Evolutionary conservation across 2,329 filamentous ascomycete species (phyloP).

Genomic region (Karstenula rhodostoma): DNA sequence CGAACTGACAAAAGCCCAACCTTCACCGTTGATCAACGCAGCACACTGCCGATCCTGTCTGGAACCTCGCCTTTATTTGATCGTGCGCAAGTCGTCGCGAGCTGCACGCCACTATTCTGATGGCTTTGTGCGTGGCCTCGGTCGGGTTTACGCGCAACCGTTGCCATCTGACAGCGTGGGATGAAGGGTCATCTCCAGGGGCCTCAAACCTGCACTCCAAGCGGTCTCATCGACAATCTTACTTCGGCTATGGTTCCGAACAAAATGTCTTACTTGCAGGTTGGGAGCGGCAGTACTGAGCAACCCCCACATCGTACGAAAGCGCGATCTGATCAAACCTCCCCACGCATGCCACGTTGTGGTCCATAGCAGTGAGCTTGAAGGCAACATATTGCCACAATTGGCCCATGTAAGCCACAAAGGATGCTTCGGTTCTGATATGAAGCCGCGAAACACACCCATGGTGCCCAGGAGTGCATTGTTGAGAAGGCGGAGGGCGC

Average conservation of each 20-base stretch:
- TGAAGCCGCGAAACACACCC: background rate
- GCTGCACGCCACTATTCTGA: constrained; percentile 3
- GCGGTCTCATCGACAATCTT: background rate
- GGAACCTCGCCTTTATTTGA: constrained; percentile 4
- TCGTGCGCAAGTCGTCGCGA: constrained; percentile 5
- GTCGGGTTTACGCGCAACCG: constrained; percentile 1
- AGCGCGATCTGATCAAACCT: background rate
- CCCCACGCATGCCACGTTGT: background rate
- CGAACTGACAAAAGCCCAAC: constrained; percentile 6
- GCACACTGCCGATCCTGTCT: constrained; percentile 13
- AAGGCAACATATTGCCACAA: background rate
- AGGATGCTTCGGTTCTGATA: background rate
- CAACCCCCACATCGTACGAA: background rate
- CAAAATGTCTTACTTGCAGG: background rate
- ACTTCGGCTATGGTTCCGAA: background rate
- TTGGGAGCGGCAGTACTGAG: background rate
- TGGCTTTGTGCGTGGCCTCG: background rate
- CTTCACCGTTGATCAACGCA: constrained; percentile 3
- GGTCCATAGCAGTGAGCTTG: background rate
- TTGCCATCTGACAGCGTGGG: constrained; percentile 12
- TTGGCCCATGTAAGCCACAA: background rate
- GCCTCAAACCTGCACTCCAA: background rate
- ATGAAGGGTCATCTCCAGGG: background rate
- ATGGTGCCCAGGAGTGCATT: background rate
- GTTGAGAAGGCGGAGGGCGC: background rate